Conservation (phyloP, 495 filamentous ascomycete genomes). For the Talaromyces trachyspermus region DNA sequence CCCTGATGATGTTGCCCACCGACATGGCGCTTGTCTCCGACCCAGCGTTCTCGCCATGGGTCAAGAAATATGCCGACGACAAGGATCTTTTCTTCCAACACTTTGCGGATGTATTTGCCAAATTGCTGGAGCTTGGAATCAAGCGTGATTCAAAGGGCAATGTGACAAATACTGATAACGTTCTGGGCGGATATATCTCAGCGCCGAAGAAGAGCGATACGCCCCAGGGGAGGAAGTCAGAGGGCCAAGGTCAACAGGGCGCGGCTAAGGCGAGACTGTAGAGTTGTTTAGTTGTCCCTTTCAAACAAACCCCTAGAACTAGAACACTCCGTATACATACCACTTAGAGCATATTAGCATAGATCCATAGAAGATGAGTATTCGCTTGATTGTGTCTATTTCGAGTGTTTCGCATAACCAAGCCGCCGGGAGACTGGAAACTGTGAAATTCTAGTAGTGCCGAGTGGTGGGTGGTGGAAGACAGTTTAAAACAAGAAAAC, state of each 20-base stretch:
- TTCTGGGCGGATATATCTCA: conserved; percentile 45
- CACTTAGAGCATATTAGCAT: too few species aligned
- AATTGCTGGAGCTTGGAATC: conserved; percentile 55
- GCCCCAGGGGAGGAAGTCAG: conserved; percentile 32
- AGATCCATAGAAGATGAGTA: too few species aligned
- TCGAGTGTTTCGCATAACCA: too few species aligned
- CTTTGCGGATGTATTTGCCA: conserved; percentile 53
- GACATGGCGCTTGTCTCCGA: conserved; percentile 36
- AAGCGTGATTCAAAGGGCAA: conserved; percentile 41
- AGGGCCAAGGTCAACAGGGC: conserved; percentile 1
- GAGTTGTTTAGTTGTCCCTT: not conserved
- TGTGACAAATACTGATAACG: conserved; percentile 46
- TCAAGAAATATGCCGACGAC: conserved; percentile 51
- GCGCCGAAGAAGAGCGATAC: conserved; percentile 52
- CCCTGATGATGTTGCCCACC: conserved; percentile 50
- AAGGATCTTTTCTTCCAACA: conserved; percentile 56
- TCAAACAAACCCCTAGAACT: too few species aligned
- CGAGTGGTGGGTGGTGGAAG: too few species aligned
- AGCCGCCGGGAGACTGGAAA: too few species aligned
- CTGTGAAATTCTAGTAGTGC: too few species aligned
- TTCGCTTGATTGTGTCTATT: too few species aligned
- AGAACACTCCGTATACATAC: too few species aligned
- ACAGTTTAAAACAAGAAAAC: too few species aligned
- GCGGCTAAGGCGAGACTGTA: conserved; percentile 24
- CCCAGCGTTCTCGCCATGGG: conserved; percentile 40